A percentile compares a stretch with the other conserved stretches of the same genome.
Evolutionary conservation across 768 basidiomycete genomes (phyloP).

Genomic region (Mycena vitilis): DNA sequence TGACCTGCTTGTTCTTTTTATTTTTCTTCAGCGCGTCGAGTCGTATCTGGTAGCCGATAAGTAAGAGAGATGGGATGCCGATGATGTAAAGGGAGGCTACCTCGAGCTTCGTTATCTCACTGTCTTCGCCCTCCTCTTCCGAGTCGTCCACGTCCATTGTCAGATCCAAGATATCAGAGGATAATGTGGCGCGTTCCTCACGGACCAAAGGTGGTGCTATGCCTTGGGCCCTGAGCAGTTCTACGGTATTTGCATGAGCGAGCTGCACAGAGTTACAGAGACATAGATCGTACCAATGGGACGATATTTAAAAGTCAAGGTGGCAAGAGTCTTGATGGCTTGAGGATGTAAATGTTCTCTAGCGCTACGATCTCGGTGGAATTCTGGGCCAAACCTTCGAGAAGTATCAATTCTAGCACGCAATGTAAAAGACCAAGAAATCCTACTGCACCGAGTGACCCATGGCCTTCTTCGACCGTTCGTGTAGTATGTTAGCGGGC

Average conservation of each 20-base stretch:
- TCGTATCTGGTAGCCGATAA: neutral
- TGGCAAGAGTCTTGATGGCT: neutral
- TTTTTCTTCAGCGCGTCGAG: conserved; percentile 13
- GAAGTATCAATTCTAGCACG: too few relatives aligned
- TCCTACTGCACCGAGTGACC: conserved; percentile 32
- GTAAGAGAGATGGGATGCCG: neutral
- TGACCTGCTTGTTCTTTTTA: conserved; percentile 9
- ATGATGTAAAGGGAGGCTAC: neutral
- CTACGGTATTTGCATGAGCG: neutral
- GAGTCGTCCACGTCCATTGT: conserved; percentile 15
- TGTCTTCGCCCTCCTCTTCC: conserved; percentile 4
- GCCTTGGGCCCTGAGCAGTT: conserved; percentile 17
- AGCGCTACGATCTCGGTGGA: neutral
- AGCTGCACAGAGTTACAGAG: neutral
- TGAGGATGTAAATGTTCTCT: neutral
- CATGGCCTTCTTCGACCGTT: conserved; percentile 29
- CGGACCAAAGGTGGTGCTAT: conserved; percentile 13
- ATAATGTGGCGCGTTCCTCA: neutral
- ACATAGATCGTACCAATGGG: conserved; percentile 20
- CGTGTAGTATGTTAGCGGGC: conserved; percentile 17
- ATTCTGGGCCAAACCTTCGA: conserved; percentile 22
- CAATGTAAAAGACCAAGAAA: neutral
- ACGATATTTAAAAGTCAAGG: conserved; percentile 25
- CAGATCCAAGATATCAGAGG: conserved; percentile 14
- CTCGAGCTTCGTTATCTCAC: conserved; percentile 26